A percentile compares a stretch with the other conserved stretches of the same genome.
Evolutionary conservation across 768 basidiomycete species (phyloP).

Genomic region (Mycena capillaripes): DNA sequence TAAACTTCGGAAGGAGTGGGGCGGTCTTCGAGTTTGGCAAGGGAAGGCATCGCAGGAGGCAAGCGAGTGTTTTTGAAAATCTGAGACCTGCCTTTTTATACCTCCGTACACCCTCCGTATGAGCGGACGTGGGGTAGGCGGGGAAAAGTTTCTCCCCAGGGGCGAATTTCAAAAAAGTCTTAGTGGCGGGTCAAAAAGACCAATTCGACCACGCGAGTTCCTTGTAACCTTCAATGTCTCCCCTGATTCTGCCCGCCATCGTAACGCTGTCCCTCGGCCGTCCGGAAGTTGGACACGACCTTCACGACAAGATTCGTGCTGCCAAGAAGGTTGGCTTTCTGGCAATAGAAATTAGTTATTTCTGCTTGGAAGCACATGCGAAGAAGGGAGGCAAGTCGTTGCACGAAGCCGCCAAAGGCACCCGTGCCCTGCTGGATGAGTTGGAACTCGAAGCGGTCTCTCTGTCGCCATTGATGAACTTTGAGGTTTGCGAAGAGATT

Average conservation of each 20-base stretch:
- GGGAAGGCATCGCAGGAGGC: conserved; percentile 14
- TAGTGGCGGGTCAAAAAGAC: not conserved
- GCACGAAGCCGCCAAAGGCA: not conserved
- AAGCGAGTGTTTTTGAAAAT: not conserved
- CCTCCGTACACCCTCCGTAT: not conserved
- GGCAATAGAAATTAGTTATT: conserved; percentile 16
- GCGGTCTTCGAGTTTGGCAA: conserved; percentile 18
- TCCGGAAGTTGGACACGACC: conserved; percentile 11
- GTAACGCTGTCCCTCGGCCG: conserved; percentile 13
- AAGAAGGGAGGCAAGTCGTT: conserved; percentile 1
- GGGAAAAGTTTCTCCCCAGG: not conserved
- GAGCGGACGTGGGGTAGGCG: not conserved
- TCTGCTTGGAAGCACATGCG: conserved; percentile 4
- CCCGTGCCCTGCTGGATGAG: conserved; percentile 8
- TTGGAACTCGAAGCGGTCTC: conserved; percentile 17
- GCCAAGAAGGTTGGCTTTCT: conserved; percentile 14
- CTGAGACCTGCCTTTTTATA: not conserved
- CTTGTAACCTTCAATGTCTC: not conserved
- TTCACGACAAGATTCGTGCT: conserved; percentile 18
- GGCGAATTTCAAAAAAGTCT: not conserved
- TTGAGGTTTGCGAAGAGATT: conserved; percentile 1
- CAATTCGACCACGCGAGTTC: not conserved
- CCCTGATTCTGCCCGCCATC: conserved; percentile 10
- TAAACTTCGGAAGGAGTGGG: conserved; percentile 18
- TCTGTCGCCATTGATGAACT: conserved; percentile 12